These are phyloP conservation scores for Fraxinus dipetala DNA, from an alignment of 305 asterid species.

Conservation along the genomic window DNA sequence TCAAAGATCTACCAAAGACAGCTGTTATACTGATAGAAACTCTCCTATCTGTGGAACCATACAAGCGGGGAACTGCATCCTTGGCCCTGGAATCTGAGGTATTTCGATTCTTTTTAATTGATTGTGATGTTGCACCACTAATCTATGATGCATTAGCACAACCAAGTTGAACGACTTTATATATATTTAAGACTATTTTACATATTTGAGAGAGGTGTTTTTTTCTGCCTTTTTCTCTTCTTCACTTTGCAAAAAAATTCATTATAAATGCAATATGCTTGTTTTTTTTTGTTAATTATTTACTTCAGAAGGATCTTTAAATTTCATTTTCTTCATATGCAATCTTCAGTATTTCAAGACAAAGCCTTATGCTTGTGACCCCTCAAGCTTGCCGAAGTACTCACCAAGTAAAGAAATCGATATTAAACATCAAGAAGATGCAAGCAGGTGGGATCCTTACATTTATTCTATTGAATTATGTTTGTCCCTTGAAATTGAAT, in stretches of 20 bases:
- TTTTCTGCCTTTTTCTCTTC: background rate
- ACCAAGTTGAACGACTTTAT: background rate
- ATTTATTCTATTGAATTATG: background rate
- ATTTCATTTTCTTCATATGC: conserved; percentile 17
- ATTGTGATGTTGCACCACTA: background rate
- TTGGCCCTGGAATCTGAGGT: conserved; percentile 91
- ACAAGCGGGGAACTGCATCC: conserved; percentile 81
- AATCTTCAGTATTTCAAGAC: conserved; percentile 78
- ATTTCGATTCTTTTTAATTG: background rate
- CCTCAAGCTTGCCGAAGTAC: conserved; percentile 84
- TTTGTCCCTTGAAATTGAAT: background rate
- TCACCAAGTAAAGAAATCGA: conserved; percentile 99
- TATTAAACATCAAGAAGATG: conserved; percentile 73
- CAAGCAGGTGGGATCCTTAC: conserved; percentile 46
- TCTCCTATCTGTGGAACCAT: conserved; percentile 81
- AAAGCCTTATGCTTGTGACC: conserved; percentile 87
- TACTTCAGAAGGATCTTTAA: conserved; percentile 12
- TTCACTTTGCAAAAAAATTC: background rate
- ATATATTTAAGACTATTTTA: background rate
- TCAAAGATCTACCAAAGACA: conserved; percentile 62
- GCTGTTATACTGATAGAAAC: conserved; percentile 67
- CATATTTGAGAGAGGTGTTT: background rate
- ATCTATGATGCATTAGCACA: background rate
- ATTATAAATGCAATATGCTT: background rate
- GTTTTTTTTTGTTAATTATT: background rate